Conservation (phyloP, 371 early-diverging fungal species). For the Syncephalastrum monosporum region DNA sequence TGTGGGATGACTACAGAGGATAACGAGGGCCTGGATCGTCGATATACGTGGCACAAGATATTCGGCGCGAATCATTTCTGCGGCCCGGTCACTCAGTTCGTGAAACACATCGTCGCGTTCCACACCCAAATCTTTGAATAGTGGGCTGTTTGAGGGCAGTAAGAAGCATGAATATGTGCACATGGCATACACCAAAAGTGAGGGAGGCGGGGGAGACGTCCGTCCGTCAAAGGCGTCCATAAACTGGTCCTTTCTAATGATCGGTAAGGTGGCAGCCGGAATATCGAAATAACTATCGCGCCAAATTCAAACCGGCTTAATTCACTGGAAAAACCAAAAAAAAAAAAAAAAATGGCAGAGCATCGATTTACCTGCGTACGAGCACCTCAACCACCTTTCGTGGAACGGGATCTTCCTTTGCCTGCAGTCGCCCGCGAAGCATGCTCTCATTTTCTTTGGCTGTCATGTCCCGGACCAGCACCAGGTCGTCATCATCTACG, state of each 20-base stretch:
- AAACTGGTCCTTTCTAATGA: constrained; percentile 35
- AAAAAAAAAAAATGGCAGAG: no score
- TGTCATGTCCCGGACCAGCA: constrained; percentile 34
- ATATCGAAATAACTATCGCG: constrained; percentile 29
- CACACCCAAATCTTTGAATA: constrained; percentile 23
- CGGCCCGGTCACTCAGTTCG: constrained; percentile 26
- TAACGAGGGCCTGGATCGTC: constrained; percentile 40
- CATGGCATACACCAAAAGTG: constrained; percentile 38
- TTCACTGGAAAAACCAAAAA: neutral
- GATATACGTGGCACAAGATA: constrained; percentile 36
- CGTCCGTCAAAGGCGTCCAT: constrained; percentile 35
- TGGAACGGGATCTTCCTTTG: constrained; percentile 23
- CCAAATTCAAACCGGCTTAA: neutral
- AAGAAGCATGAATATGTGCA: constrained; percentile 37
- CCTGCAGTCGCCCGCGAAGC: constrained; percentile 7
- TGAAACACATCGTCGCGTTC: constrained; percentile 33
- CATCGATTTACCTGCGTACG: constrained; percentile 19
- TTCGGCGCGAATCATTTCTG: constrained; percentile 23
- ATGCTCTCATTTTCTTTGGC: constrained; percentile 24
- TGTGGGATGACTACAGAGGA: constrained; percentile 40
- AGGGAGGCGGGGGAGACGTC: constrained; percentile 27
- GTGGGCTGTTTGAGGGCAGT: constrained; percentile 20
- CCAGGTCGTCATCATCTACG: constrained; percentile 34
- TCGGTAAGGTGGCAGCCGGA: constrained; percentile 29
- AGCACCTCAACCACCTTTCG: constrained; percentile 26